Base-by-base conservation (phyloP, 2,329 filamentous ascomycete species). In the Exophiala sp. region DNA sequence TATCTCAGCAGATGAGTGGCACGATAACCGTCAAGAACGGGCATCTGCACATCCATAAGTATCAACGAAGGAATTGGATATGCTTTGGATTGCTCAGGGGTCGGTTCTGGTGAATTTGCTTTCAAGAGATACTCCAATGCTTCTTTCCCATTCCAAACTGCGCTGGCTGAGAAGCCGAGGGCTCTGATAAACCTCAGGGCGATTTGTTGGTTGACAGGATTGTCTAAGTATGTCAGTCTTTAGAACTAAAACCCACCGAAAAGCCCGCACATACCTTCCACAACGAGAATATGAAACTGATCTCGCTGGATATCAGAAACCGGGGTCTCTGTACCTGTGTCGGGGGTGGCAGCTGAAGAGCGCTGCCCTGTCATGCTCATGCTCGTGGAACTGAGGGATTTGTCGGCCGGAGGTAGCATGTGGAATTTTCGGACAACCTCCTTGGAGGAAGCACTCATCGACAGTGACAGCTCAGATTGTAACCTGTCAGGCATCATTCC, bases 1-100 rank as follows among this genome's bases (percentile, higher is more conserved):
- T 85, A 82, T 13, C 85, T 76, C 39, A 91, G 75, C 8, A 85
- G 74, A 58, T 88, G 84, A 0, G 86, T 90, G 35, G 85, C 85
- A 50, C 80, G 79, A 64, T 90, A 90, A 1, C 86, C 86, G 60
- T 90, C 86, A 55, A 88, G 80, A 32, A 88, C 79, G 21, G 82
- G 80, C 81, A 86, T 86, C 65, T 86, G 83, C 1, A 86, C 81
- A 62, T 88, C 84, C 84, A 88, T 87, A 32, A 90, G 70, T 46
- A 91, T 88, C 6, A 91, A 80, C 58, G 88, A 80, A 0, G 86
- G 86, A 43, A 79, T 80, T 9, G 70, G 68, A 38, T 77, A 71
- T 23, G 72, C 69, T 13, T 60, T 40, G 3, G 66, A 65, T 22
- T 66, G 60, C 43, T 66, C 63, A 5, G 63, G 59, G 19, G 75